Evolutionary conservation across 1,284 basidiomycete genomes (phyloP).

Genomic region (Cutaneotrichosporon cyanovorans): DNA sequence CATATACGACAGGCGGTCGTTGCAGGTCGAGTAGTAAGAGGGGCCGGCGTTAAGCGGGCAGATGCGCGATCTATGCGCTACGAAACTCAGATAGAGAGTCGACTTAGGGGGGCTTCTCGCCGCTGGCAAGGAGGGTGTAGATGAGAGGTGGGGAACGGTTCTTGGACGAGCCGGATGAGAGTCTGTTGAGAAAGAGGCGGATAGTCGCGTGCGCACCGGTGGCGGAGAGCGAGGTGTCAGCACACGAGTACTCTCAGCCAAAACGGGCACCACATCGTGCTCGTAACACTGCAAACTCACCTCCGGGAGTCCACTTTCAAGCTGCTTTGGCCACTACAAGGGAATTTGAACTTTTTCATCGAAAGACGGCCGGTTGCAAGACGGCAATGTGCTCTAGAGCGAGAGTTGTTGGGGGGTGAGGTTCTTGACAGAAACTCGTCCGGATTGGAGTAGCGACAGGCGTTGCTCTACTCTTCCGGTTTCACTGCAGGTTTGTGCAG

Average conservation of each 20-base stretch:
- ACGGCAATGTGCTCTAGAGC: not conserved
- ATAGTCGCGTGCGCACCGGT: not conserved
- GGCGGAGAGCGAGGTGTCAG: not conserved
- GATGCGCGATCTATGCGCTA: constrained; percentile 4
- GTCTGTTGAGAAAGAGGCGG: constrained; percentile 20
- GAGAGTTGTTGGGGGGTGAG: not conserved
- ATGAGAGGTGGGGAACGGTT: constrained; percentile 40
- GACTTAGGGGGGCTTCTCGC: constrained; percentile 44
- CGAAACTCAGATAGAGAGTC: constrained; percentile 13
- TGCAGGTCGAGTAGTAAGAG: not conserved
- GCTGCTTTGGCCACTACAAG: constrained; percentile 37
- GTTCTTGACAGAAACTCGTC: too few relatives aligned
- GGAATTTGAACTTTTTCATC: constrained; percentile 40
- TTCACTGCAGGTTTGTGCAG: too few relatives aligned
- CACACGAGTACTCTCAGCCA: too few relatives aligned
- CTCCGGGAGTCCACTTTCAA: constrained; percentile 26
- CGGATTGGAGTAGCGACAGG: too few relatives aligned
- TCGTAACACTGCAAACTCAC: constrained; percentile 20
- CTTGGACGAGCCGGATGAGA: constrained; percentile 30
- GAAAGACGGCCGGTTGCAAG: constrained; percentile 7
- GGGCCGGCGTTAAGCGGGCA: constrained; percentile 7
- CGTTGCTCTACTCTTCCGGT: too few relatives aligned
- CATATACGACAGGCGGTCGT: constrained; percentile 15
- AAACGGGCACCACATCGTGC: too few relatives aligned
- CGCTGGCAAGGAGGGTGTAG: constrained; percentile 38